Evolutionary conservation across 257 asterid species (phyloP), one percentile per base, ranked within the genome.

Genomic region (Voacanga thouarsii): DNA sequence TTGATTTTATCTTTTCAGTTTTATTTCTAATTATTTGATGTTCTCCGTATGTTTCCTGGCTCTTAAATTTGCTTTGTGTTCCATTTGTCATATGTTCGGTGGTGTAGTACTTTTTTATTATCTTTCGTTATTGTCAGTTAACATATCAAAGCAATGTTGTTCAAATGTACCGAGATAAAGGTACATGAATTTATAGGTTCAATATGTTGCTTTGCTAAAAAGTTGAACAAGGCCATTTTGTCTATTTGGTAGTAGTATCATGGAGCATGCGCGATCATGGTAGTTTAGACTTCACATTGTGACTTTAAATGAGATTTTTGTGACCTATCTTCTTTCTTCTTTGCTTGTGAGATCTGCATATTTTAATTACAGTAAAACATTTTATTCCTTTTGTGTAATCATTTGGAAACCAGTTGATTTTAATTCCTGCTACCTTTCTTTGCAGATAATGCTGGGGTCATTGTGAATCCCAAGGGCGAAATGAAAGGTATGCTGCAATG

Each of bases 381-480:
- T 50, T 50, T 50, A 15, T 50, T 50, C 4, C 4, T 9, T 50
- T 68, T 71, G 37, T 33, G 37, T 33, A 33, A 33, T 33, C 37
- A 33, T 33, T 28, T 10, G 18, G 26, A 0, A 0, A n/a, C 41
- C 18, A 7, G 23, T 6, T 71, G 23, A 71, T 71, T 23, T 44
- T 0, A 41, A n/a, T 1, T 71, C 16, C 39, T 61, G 21, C 3
- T 72, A 10, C n/a, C 39, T 21, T 43, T 5, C 4, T 9, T 76
- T 44, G 72, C 79, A 76, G 79, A 76, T 30, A 63, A 76, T 84
- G 91, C 89, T 30, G 89, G 91, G 8, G 89, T 88, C 71, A 86
- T 86, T 77, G 91, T 88, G 71, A 88, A 86, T 76, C 89, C 89
- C 66, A 88, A 88, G 78, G 89, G 89, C 19, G 91, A 88, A 84